These are phyloP conservation scores for Pythium insidiosum DNA, from an alignment of 352 stramenopile genomes.

Conservation along the genomic window DNA sequence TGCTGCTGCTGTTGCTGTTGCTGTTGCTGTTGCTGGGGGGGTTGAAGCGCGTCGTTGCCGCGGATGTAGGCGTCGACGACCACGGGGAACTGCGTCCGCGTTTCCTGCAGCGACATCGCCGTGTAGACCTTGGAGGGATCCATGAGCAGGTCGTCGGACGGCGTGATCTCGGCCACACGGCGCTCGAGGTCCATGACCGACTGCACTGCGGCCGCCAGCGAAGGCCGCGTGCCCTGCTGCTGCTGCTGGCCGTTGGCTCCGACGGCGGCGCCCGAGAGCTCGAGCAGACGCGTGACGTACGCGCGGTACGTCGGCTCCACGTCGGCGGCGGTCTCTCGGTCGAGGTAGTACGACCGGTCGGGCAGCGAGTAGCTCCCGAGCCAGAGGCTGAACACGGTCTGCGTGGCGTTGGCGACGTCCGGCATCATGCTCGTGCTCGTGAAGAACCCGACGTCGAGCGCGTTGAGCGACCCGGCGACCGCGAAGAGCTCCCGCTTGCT, in stretches of 20 bases:
- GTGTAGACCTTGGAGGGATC: slow-evolving; percentile 57
- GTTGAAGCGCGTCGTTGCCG: neutral
- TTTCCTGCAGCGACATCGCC: slow-evolving; percentile 64
- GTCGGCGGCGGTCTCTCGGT: slow-evolving; percentile 24
- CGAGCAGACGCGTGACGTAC: slow-evolving; percentile 22
- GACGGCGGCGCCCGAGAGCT: neutral
- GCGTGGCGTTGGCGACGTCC: slow-evolving; percentile 72
- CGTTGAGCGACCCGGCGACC: slow-evolving; percentile 29
- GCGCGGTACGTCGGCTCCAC: slow-evolving; percentile 25
- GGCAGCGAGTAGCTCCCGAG: slow-evolving; percentile 73
- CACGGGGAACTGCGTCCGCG: neutral
- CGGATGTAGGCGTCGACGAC: neutral
- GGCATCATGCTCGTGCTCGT: slow-evolving; percentile 44
- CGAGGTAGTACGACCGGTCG: slow-evolving; percentile 86
- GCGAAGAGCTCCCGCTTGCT: slow-evolving; percentile 28
- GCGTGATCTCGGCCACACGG: slow-evolving; percentile 39
- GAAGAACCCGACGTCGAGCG: slow-evolving; percentile 37
- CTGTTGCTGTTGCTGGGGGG: no score
- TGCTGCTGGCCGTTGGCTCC: neutral
- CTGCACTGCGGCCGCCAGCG: no score
- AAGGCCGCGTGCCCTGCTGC: neutral
- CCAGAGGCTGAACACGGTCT: slow-evolving; percentile 70
- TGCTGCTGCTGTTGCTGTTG: no score
- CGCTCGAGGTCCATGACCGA: slow-evolving; percentile 68
- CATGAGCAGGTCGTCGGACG: slow-evolving; percentile 37